Base-by-base conservation (phyloP, 2,329 filamentous ascomycete genomes). In the Fusarium bactridioides region DNA sequence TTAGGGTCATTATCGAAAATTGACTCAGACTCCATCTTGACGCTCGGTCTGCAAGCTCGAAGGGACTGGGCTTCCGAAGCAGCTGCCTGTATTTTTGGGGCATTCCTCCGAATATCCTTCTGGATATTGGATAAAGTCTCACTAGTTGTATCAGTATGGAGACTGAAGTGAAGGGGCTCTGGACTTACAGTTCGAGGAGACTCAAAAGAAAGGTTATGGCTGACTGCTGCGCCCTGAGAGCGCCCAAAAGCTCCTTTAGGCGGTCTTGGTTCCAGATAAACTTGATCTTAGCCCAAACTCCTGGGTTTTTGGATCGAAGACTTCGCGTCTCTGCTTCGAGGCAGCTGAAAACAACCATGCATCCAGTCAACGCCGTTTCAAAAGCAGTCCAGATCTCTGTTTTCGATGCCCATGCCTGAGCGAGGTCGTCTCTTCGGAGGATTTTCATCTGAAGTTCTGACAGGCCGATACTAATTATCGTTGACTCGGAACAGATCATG, bases 111-210 rank as follows among this genome's bases (percentile, higher is more conserved):
- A 7, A 53, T 16, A 1, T 27, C 33, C 0, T 27, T 38, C 13
- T 53, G 33, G 0, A 53, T 53, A 1, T 10, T 27, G 3, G 50
- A 27, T 6, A 37, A 11, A 5, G 48, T 53, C 2, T 53, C 31
- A 4, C 31, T 51, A 0, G 0, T 2, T 2, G 1, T 2, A 3
- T 35, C 4, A 33, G 16, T 5, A 21, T 4, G 4, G 12, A 10
- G 5, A 19, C 0, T 0, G 1, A 5, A 0, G 0, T 5, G 4
- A 3, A 23, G 5, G 5, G 0, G 0, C 0, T 2, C 1, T 23
- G 1, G 0, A 47, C 44, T 10, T 10, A 66, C 47, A 43, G 58
- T 15, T 66, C 64, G 1, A 67, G 64, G 1, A 67, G 33, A 1
- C 13, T 41, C 0, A 67, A 7, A 2, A 67, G 47, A 31, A 67